A percentile compares a stretch with the other conserved stretches of the same genome.
Evolutionary conservation across 176 grass and related monocot genomes (phyloP).

Genomic region (Zea luxurians): DNA sequence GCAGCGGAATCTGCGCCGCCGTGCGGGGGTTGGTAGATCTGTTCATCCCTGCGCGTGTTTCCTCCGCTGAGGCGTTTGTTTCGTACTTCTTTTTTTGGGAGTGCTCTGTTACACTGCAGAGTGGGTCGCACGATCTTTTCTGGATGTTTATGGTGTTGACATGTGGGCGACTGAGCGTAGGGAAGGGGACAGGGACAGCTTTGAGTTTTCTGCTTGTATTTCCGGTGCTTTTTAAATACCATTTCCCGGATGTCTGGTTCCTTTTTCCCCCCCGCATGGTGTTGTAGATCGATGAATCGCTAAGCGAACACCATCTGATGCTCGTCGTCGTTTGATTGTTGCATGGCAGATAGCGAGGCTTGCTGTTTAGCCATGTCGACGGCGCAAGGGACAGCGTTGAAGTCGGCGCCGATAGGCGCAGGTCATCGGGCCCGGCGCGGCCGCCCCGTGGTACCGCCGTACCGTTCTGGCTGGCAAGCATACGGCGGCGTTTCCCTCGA

Average conservation of each 20-base stretch:
- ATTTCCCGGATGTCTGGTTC: constrained; percentile 1
- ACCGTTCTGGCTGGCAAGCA: constrained; percentile 40
- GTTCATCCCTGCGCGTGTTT: constrained; percentile 32
- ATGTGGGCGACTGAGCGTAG: constrained; percentile 24
- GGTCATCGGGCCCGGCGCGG: constrained; percentile 33
- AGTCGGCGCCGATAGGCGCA: constrained; percentile 42
- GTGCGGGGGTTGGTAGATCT: constrained; percentile 53
- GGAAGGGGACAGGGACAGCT: constrained; percentile 15
- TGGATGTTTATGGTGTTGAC: constrained; percentile 38
- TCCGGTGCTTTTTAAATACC: not conserved
- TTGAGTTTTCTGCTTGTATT: constrained; percentile 41
- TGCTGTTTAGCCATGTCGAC: constrained; percentile 62
- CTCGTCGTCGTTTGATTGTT: constrained; percentile 36
- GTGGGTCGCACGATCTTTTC: constrained; percentile 33
- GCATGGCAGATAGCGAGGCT: constrained; percentile 31
- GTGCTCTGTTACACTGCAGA: constrained; percentile 35
- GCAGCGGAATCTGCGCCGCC: constrained; percentile 39
- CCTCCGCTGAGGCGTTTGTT: not conserved
- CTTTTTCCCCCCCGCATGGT: not conserved
- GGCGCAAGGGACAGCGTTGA: constrained; percentile 59
- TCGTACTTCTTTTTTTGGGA: not conserved
- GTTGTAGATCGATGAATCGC: constrained; percentile 9
- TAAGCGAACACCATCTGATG: constrained; percentile 24
- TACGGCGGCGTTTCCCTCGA: constrained; percentile 54
- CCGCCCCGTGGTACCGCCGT: constrained; percentile 35